Base-by-base conservation (phyloP, 257 asterid genomes). In the Ligustrum vulgare region DNA sequence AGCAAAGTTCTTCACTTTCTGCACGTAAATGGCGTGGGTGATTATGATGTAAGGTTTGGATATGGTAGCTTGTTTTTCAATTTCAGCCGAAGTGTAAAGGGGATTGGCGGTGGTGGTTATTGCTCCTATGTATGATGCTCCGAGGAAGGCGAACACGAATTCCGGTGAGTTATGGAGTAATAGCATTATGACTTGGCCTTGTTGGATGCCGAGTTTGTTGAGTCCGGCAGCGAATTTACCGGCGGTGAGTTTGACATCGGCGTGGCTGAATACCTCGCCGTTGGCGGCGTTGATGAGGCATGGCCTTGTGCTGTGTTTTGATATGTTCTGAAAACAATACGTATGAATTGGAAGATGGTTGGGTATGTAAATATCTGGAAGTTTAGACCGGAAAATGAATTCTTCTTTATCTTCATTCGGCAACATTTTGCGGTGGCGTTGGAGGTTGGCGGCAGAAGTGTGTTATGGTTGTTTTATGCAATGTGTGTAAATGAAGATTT, bases 81-180 rank as follows among this genome's bases (percentile, higher is more conserved):
- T 74, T 64, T 89, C 91, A 0, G 77, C 78, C 45, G 83, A 74
- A 28, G 86, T 81, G 80, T 77, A 85, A 22, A 71, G 78, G 0
- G 90, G 94, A 67, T 89, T 89, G 7, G 84, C 90, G 20, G 89
- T 81, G 58, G 94, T 85, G 81, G 77, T 34, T 41, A 77, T 41
- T 8, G 89, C 94, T 51, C 91, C 94, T 54, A 65, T 6, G 72
- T 75, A 74, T 31, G 88, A 84, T 63, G 86, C 68, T 68, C 82
- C 91, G 69, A 89, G 84, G 75, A 89, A 87, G 0, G 87, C 28
- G 67, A 85, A 45, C 3, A 74, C 87, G 78, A 89, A 87, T 31
- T 89, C 89, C 3, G 88, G 90, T 3, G 90, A 85, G 76, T 89
- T 89, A 78, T 84, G 89, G 73, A 89, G 90, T 47, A 87, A 74